Evolutionary conservation across 768 basidiomycete genomes (phyloP).

Genomic region (Calocybe indica): DNA sequence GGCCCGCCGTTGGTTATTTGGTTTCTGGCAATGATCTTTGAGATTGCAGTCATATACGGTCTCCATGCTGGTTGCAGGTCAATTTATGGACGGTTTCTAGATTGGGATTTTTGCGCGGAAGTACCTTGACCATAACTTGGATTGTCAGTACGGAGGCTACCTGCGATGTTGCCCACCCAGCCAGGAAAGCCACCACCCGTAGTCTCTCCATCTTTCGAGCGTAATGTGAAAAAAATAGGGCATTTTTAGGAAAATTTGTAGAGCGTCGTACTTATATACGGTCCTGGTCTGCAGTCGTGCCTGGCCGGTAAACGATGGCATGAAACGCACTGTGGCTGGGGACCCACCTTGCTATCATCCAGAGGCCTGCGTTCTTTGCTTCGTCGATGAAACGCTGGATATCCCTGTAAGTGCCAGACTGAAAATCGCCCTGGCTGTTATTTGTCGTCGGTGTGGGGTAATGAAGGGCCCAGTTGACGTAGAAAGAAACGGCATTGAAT

Average conservation of each 20-base stretch:
- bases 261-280: conserved; percentile 39
- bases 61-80: conserved; percentile 37
- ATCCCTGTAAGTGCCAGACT: conserved; percentile 42
- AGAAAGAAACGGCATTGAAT: conserved; percentile 57
- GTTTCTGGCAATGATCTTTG: conserved; percentile 43
- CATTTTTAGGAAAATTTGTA: neutral
- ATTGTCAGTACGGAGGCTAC: conserved; percentile 43
- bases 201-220: conserved; percentile 39
- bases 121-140: conserved; percentile 38
- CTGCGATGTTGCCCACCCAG: conserved; percentile 51
- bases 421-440: conserved; percentile 40
- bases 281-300: conserved; percentile 32
- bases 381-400: conserved; percentile 48
- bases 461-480: conserved; percentile 53
- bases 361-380: conserved; percentile 45
- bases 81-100: neutral
- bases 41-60: conserved; percentile 46
- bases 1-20: conserved; percentile 59
- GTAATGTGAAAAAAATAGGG: neutral
- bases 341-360: conserved; percentile 46
- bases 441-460: conserved; percentile 43
- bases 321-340: neutral
- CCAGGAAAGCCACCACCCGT: conserved; percentile 55
- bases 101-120: neutral
- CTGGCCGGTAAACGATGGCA: neutral